Base-by-base conservation (phyloP, 805 yeast genomes). In the Danielia oregonensis region DNA sequence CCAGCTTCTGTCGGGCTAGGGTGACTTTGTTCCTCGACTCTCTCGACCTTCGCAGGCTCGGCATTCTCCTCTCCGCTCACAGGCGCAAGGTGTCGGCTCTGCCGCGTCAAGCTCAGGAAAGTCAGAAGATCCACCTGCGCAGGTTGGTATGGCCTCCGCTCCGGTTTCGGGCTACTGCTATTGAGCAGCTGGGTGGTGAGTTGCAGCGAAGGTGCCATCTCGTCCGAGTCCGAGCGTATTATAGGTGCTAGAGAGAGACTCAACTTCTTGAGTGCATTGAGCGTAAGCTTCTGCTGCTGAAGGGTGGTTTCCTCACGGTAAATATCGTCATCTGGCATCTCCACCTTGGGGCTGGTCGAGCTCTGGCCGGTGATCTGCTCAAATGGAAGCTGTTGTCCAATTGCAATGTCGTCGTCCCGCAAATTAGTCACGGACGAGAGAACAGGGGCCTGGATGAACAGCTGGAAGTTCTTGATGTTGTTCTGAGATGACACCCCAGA, bases 391-490 rank as follows among this genome's bases (percentile, higher is more conserved):
- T 60, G 64, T 35, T 61, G 61, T 16, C 73, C 73, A n/a, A 68
- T 68, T 32, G 57, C 63, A 5, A 57, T 43, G 21, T 63, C 63
- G 29, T 63, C 63, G 14, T 44, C 48, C n/a, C 37, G 39, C 27
- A 55, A 46, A 31, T 57, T 62, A 13, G 65, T 40, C 26, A 63
- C 60, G 37, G 63, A 54, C 25, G 67, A 61, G 29, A 68, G 49
- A 4, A 65, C 72, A 1, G 73, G 73, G 1, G 72, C 73, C 48
- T 68, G 73, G 35, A 68, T 68, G 38, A 63, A 66, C 15, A 67
- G 59, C 51, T 68, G 73, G 51, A 65, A 64, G 48, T 68, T 62
- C 44, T 62, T 48, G 22, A 41, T 33, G 26, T 45, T 39, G 28
- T 26, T 29, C 12, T 30, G 34, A 24, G 36, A 43, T 28, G 38